Evolutionary conservation across 495 filamentous ascomycete species (phyloP).

Genomic region (Chlorociboria aeruginascens): DNA sequence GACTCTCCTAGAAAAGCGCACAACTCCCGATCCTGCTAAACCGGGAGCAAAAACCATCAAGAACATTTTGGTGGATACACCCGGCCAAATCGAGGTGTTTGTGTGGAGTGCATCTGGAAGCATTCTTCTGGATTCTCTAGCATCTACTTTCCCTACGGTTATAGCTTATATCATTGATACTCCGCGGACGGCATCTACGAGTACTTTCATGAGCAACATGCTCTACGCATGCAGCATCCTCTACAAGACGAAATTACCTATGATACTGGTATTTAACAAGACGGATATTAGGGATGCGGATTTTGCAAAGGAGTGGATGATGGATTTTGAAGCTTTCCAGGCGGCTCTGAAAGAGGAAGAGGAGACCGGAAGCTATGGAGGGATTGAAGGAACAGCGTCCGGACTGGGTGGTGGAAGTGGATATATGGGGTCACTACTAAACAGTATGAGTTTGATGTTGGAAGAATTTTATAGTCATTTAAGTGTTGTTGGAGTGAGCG

Average conservation of each 20-base stretch:
- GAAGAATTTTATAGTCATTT: slow-evolving; percentile 96
- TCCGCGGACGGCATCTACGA: slow-evolving; percentile 79
- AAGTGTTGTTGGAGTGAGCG: slow-evolving; percentile 82
- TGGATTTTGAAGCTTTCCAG: slow-evolving; percentile 94
- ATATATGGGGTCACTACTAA: slow-evolving; percentile 93
- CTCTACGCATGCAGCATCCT: slow-evolving; percentile 95
- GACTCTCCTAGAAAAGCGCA: slow-evolving; percentile 76
- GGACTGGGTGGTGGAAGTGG: slow-evolving; percentile 64
- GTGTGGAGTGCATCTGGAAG: slow-evolving; percentile 91
- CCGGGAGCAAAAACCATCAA: slow-evolving; percentile 54
- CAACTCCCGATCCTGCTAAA: slow-evolving; percentile 47
- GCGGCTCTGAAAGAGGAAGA: slow-evolving; percentile 71
- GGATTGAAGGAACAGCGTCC: slow-evolving; percentile 51
- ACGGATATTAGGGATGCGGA: slow-evolving; percentile 83
- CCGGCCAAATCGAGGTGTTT: slow-evolving; percentile 96
- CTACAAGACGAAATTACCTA: slow-evolving; percentile 95
- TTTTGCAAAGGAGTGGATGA: slow-evolving; percentile 99
- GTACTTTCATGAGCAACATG: slow-evolving; percentile 99
- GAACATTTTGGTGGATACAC: slow-evolving; percentile 87
- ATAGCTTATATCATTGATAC: slow-evolving; percentile 98
- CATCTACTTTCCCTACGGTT: slow-evolving; percentile 87
- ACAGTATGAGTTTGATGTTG: slow-evolving; percentile 94
- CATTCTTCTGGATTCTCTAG: slow-evolving; percentile 87
- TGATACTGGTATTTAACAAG: slow-evolving; percentile 99
- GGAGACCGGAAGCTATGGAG: slow-evolving; percentile 62